Evolutionary conservation across 1,284 basidiomycete species (phyloP), one percentile per base, ranked within the genome.

Genomic region (Moesziomyces parantarcticus): DNA sequence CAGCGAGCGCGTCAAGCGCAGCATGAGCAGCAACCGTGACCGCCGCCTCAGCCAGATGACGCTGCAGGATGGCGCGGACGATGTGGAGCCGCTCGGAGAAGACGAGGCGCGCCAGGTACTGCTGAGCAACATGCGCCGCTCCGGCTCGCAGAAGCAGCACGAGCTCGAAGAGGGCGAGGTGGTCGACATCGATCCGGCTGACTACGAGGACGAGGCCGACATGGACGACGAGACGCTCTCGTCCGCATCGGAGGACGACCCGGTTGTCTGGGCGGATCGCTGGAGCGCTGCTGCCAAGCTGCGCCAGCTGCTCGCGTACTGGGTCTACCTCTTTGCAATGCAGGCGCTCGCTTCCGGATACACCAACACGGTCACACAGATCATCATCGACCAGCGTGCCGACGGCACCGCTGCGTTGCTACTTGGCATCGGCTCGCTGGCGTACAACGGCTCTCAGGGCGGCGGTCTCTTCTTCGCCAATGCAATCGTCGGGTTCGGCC

Each of bases 341-440:
- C 73, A 77, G 49, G 69, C 67, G 6, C 54, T 77, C 7, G 68
- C 58, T 21, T 65, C 75, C 5, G 73, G 75, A 16, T 77, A 73
- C 57, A 59, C 60, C 47, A 70, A 66, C 51, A 56, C 62, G 1
- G 61, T 73, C 25, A 21, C 20, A 3, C 16, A 20, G 6, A 56
- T 74, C 55, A 63, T 61, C 5, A 22, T 11, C 4, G 57, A 61
- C 45, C 48, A 57, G 34, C 16, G 11, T 10, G 52, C 61, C 5
- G 59, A 48, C 14, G 23, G 39, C 10, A 40, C 54, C 2, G 11
- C 25, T 4, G 42, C 54, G 7, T 14, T 52, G 2, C 36, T 63
- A 5, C 41, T 66, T 20, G 44, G 60, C 21, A 46, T 64, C 14
- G 73, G 68, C 16, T 26, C 36, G 3, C 41, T 76, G 18, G 50